phyloP scores from a whole-genome alignment of 257 asterid species.

The Prunella vulgaris region DNA sequence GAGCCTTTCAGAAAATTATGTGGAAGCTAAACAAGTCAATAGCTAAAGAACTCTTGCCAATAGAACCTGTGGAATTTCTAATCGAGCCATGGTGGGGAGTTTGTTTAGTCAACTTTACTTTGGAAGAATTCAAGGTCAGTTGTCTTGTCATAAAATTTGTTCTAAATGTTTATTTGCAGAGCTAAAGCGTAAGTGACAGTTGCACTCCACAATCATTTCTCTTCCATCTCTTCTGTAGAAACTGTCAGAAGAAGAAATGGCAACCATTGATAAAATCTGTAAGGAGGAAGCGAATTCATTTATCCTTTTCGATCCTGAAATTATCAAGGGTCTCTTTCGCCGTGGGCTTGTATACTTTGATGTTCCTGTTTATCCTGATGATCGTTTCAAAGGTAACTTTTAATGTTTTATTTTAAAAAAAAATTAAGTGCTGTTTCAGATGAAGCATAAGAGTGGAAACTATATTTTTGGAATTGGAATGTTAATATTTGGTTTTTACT shows the following conservation, averaged over 20 bases:
- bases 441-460: neutral
- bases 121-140: slow-evolving; percentile 96
- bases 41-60: slow-evolving; percentile 90
- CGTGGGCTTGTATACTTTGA: slow-evolving; percentile 96
- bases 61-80: slow-evolving; percentile 82
- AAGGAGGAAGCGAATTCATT: slow-evolving; percentile 96
- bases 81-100: slow-evolving; percentile 99
- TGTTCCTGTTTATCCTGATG: slow-evolving; percentile 94
- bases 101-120: slow-evolving; percentile 92
- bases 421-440: neutral
- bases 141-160: slow-evolving; percentile 13
- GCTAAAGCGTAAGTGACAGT: slow-evolving; percentile 10
- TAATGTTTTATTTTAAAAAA: neutral
- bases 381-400: slow-evolving; percentile 85
- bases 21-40: slow-evolving; percentile 99
- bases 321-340: slow-evolving; percentile 72
- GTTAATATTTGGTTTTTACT: neutral
- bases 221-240: slow-evolving; percentile 43
- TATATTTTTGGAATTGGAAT: neutral
- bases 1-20: slow-evolving; percentile 92
- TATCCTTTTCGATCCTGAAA: slow-evolving; percentile 86
- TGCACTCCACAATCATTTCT: slow-evolving; percentile 4
- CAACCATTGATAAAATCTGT: slow-evolving; percentile 95
- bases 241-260: slow-evolving; percentile 97
- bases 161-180: slow-evolving; percentile 17